Base-by-base conservation (phyloP, 2,329 filamentous ascomycete species). In the Fusarium verticillioides region DNA sequence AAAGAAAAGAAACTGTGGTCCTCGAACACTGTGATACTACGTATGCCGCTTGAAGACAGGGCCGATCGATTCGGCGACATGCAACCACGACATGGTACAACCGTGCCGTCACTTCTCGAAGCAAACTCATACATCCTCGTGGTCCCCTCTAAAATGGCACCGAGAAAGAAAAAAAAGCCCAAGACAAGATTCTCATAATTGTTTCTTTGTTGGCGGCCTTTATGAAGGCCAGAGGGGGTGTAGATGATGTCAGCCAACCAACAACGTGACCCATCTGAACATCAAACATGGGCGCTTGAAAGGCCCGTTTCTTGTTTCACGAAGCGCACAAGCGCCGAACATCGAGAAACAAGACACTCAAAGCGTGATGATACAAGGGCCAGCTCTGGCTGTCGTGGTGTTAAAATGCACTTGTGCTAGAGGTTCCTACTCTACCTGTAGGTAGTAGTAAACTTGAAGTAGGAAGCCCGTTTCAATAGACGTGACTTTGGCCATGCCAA, bases 281-380 rank as follows among this genome's bases (percentile, higher is more conserved):
- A 34, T 75, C 70, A 76, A 76, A 77, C 74, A 57, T 53, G 50
- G 64, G 58, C 64, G 66, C 65, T 68, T 68, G 52, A 39, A 60
- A 56, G 62, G 43, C 64, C 63, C 61, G 40, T 69, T 52, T 64
- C 21, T 47, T 52, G 76, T 78, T 78, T 74, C 76, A 77, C 69
- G 37, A 77, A 75, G 69, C 73, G 73, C 71, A 74, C 71, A 78
- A 76, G 66, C 67, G 73, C 74, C 37, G 42, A 43, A 66, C 57
- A 32, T 46, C 28, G 34, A 65, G n/a, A 21, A 68, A 43, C 39
- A 42, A 43, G 47, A 57, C 18, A 39, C 39, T 16, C 39, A 26
- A n/a, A 40, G 23, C 21, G 21, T 42, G 23, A 54, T 28, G 36
- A 54, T 40, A 34, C 26, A n/a, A 37, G 18, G 40, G 37, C 15